phyloP scores from a whole-genome alignment of 1,284 basidiomycete genomes.

The Austroboletus novae-zelandiae region DNA sequence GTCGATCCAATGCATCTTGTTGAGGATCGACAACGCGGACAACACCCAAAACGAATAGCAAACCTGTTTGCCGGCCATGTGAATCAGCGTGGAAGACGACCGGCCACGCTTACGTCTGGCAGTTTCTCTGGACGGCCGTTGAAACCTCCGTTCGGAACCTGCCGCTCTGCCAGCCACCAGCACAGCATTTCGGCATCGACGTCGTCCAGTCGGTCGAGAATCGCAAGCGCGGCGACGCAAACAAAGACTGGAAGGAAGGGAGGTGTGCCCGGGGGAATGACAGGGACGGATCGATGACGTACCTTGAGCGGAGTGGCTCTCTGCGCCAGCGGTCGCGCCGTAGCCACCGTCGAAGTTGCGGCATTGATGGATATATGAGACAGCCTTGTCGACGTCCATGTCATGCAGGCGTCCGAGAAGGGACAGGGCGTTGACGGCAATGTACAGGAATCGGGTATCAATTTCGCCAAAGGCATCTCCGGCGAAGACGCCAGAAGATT shows the following conservation, averaged over 20 bases:
- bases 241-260: slow-evolving; percentile 69
- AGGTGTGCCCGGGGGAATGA: background rate
- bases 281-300: slow-evolving; percentile 12
- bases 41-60: slow-evolving; percentile 99
- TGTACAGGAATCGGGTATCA: slow-evolving; percentile 92
- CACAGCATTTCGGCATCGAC: slow-evolving; percentile 75
- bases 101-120: slow-evolving; percentile 79
- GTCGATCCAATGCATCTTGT: slow-evolving; percentile 89
- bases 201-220: slow-evolving; percentile 78
- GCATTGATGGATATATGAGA: slow-evolving; percentile 75
- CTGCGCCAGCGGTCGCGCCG: slow-evolving; percentile 79
- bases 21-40: slow-evolving; percentile 83
- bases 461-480: slow-evolving; percentile 90
- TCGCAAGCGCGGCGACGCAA: slow-evolving; percentile 84
- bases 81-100: background rate
- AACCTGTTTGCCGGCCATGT: slow-evolving; percentile 50
- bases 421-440: slow-evolving; percentile 79
- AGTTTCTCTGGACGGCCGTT: slow-evolving; percentile 97
- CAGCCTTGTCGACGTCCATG: slow-evolving; percentile 63
- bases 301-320: slow-evolving; percentile 94
- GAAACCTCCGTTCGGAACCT: slow-evolving; percentile 89
- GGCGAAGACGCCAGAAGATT: slow-evolving; percentile 84
- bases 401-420: slow-evolving; percentile 72
- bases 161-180: slow-evolving; percentile 94
- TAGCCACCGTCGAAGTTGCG: slow-evolving; percentile 97